Base-by-base conservation (phyloP, 805 yeast genomes). In the Saccharomycopsis capsularis region DNA sequence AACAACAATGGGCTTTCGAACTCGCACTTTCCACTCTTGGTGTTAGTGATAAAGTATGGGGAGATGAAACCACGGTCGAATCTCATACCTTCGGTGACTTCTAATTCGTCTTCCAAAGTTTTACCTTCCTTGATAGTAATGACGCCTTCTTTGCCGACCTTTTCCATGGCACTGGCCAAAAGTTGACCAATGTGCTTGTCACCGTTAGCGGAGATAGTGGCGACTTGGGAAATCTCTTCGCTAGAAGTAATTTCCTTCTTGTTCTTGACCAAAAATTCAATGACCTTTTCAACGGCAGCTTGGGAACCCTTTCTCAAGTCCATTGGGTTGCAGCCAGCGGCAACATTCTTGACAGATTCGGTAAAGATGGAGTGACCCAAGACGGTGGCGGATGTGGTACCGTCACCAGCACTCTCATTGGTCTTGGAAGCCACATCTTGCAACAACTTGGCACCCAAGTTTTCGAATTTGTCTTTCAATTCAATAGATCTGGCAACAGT, bases 251-350 rank as follows among this genome's bases (percentile, higher is more conserved):
- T 84, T 68, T 86, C 96, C 69, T 83, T 88, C 76, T 87, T 90
- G 78, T 91, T 81, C 57, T 76, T 65, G 62, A 85, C 87, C 62
- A 91, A 76, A 69, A 76, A 91, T 54, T 82, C 78, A 56, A 91
- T 90, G 44, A 90, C 95, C 39, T 90, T 89, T 66, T 87, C 91
- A 45, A 90, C 98, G 38, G 97, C 99, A 53, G 95, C 84, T 74
- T 90, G 96, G 42, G 96, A 81, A 61, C 99, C 99, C 66, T 93
- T 82, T 78, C 98, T 86, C 64, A 91, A 77, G 63, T 91, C 98
- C 93, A 89, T 90, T 60, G 99, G 98, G 75, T 91, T 93, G 71
- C 96, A 90, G 54, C 99, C 99, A 50, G 98, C 96, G 54, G 98
- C 97, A 40, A 93, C 99, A 63, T 88, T 88, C 76, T 88, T 89